A percentile compares a stretch with the other conserved stretches of the same genome.
Conservation (phyloP, 441 rosid genomes). For the Syzygium malaccense region DNA sequence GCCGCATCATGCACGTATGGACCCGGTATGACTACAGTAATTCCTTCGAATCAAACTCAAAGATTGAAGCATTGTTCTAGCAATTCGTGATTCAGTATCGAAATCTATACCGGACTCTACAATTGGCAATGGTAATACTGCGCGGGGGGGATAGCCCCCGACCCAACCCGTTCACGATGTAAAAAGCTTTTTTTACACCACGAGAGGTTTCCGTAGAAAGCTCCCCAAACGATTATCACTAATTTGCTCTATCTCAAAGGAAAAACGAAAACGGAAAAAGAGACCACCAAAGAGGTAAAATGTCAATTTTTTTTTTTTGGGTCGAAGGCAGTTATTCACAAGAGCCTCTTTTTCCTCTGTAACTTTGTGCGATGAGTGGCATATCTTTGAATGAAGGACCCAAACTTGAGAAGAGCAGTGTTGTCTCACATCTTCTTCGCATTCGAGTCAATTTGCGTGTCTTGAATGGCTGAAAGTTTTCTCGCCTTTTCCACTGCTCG, state of each 20-base stretch:
- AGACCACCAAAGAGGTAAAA: neutral
- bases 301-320: no score
- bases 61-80: neutral
- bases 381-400: neutral
- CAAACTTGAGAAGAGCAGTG: neutral
- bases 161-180: neutral
- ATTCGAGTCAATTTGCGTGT: neutral
- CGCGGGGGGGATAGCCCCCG: neutral
- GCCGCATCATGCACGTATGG: neutral
- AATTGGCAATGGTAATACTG: neutral
- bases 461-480: neutral
- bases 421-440: neutral
- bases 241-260: neutral
- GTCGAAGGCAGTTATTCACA: neutral
- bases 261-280: neutral
- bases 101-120: neutral
- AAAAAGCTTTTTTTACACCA: neutral
- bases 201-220: neutral
- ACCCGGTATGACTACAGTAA: neutral
- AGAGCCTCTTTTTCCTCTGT: neutral
- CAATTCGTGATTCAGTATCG: neutral
- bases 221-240: neutral
- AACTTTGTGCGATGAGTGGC: neutral
- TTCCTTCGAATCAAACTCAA: neutral
- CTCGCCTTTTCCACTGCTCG: slow-evolving; percentile 32